Base-by-base conservation (phyloP, 2,329 filamentous ascomycete species). In the Penicillium corylophilum region DNA sequence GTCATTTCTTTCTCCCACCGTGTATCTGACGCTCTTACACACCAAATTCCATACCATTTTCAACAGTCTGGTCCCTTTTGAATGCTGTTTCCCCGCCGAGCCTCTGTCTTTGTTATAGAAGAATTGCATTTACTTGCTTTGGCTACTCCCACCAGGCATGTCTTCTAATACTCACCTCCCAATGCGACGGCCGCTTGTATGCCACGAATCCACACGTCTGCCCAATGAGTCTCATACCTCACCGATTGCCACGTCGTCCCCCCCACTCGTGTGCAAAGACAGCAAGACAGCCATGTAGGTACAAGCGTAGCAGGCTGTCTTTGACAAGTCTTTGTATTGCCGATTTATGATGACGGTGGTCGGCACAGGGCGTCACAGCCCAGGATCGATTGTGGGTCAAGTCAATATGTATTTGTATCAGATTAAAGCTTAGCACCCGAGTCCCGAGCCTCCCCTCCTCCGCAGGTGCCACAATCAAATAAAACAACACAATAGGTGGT, bases 11-110 rank as follows among this genome's bases (percentile, higher is more conserved):
- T 63, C 55, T 62, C 60, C 63, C 63, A 60, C 59, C 55, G 60
- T 68, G 63, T 69, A 70, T 63, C 60, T 68, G 64, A 69, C 62
- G 63, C 60, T 68, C 64, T 66, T 64, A 63, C 63, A 67, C 61
- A 62, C 60, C 63, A 63, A 68, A 70, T 57, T 66, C 59, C 64
- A 70, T 64, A 66, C 61, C 62, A 65, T 68, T 65, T 66, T 57
- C 60, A 62, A 50, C 55, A 55, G 47, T 47, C 55, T 51, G 56
- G 57, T 57, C 48, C 48, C 43, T 54, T 50, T 60, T 50, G 54
- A 58, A 22, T 48, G 47, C 53, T 42, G 44, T 45, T 46, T 54
- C 51, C 48, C 43, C 50, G 48, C 36, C 20, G 45, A 35, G 43
- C 40, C 41, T 20, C 50, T 26, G 42, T 44, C 53, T 60, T 50